Conservation (phyloP, 208 protist species). For the Herpetomonas tarakana region DNA sequence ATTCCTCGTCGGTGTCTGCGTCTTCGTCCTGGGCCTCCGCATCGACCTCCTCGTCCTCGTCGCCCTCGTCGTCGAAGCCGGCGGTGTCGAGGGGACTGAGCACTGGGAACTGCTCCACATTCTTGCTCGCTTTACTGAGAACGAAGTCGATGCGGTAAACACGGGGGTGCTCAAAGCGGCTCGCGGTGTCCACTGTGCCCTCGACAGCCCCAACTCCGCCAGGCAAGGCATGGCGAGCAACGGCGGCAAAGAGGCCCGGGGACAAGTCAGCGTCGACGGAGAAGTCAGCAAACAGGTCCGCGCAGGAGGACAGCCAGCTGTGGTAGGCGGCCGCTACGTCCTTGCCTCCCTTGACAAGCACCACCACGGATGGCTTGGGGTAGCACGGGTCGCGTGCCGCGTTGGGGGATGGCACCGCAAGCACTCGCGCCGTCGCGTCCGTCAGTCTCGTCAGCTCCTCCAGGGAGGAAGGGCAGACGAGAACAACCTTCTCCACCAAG, state of each 20-base stretch:
- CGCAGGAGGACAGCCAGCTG: conserved; percentile 6
- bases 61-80: conserved; percentile 31
- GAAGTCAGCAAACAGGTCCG: conserved; percentile 5
- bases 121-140: conserved; percentile 68
- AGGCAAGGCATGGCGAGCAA: conserved; percentile 27
- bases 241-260: conserved; percentile 43
- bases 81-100: conserved; percentile 56
- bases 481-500: conserved; percentile 47
- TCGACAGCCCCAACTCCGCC: conserved; percentile 26
- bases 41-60: conserved; percentile 4
- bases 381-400: neutral
- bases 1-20: conserved; percentile 7
- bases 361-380: neutral
- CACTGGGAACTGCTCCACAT: conserved; percentile 55
- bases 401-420: conserved; percentile 11
- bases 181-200: conserved; percentile 44
- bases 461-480: conserved; percentile 57
- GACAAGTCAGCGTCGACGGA: conserved; percentile 28
- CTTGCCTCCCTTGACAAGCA: neutral
- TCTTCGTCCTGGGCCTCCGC: conserved; percentile 19
- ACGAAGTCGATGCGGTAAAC: conserved; percentile 84
- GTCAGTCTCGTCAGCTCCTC: conserved; percentile 15
- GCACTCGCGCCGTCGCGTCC: conserved; percentile 14
- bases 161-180: conserved; percentile 37
- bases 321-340: conserved; percentile 7